These are phyloP conservation scores for Tetraselmis chui DNA, from an alignment of 139 green algal genomes.

Conservation along the genomic window DNA sequence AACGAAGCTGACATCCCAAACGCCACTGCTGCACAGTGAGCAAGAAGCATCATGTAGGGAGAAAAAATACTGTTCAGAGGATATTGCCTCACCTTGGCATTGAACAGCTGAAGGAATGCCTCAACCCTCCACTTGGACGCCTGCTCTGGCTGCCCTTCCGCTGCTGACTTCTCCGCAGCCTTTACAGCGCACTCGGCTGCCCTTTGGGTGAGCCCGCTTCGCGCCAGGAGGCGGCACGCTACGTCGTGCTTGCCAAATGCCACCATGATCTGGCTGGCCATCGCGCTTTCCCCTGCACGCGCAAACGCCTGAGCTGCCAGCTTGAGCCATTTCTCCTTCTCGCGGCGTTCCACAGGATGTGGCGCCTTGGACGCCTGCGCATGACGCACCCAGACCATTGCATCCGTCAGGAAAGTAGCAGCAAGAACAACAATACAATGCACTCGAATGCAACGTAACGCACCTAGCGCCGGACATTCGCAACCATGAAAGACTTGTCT, in stretches of 20 bases:
- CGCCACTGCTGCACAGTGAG: no score
- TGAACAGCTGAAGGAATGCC: neutral
- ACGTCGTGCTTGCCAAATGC: neutral
- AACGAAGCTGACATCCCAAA: no score
- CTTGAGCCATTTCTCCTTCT: constrained; percentile 2
- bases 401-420: no score
- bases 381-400: no score
- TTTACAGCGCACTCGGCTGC: constrained; percentile 1
- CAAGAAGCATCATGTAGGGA: no score
- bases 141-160: neutral
- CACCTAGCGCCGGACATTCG: no score
- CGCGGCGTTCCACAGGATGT: neutral
- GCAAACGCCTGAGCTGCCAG: neutral
- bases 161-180: neutral
- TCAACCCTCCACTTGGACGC: neutral
- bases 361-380: neutral
- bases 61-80: no score
- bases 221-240: constrained; percentile 1
- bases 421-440: no score
- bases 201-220: neutral
- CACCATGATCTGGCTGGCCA: neutral
- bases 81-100: neutral
- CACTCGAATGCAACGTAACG: no score
- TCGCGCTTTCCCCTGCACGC: neutral
- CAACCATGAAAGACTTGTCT: no score